Base-by-base conservation (phyloP, 2,329 filamentous ascomycete species). In the Sclerotinia minor region DNA sequence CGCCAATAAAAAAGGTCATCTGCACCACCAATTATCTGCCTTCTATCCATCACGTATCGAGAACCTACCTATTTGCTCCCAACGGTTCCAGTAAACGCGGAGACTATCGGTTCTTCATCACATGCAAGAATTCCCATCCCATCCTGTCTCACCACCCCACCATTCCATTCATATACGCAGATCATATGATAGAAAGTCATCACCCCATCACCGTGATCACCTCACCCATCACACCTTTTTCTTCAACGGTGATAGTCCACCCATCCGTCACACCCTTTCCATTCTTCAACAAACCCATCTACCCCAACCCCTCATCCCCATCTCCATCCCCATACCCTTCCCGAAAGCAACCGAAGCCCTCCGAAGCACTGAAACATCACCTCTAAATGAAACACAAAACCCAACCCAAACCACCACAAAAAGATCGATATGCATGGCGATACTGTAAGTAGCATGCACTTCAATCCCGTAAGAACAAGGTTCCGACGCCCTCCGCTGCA, bases 111-210 rank as follows among this genome's bases (percentile, higher is more conserved):
- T 19, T 52, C 38, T 13, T 57, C 24, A 47, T 57, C 38, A 53
- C 63, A 65, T 65, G 63, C 53, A 47, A 65, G 57, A 3, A 35
- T 47, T 2, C 29, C n/a, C 21, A 55, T 26, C n/a, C 44, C 58
- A 61, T 57, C 53, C 57, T 65, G 63, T 65, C 63, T 65, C 50
- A 65, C 63, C 29, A 65, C 50, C 63, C 58, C 63, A 65, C 50
- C 63, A 65, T 65, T 50, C 41, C 21, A 61, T 57, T 53, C 26
- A n/a, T 17, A 35, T 29, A 17, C 26, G 13, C 50, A 24, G 50
- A 65, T 65, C 63, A 65, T 44, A 65, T 65, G 63, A 65, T 65
- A 47, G 44, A 50, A 61, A 50, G 50, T 47, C 63, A 65, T 65
- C 61, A 44, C 50, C 29, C 49, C 44, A 61, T 19, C 26, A n/a